Percentiles rank a stretch among this genome's conserved stretches.
phyloP scores from a whole-genome alignment of 2,329 filamentous ascomycete genomes.

The Fusarium buxicola region DNA sequence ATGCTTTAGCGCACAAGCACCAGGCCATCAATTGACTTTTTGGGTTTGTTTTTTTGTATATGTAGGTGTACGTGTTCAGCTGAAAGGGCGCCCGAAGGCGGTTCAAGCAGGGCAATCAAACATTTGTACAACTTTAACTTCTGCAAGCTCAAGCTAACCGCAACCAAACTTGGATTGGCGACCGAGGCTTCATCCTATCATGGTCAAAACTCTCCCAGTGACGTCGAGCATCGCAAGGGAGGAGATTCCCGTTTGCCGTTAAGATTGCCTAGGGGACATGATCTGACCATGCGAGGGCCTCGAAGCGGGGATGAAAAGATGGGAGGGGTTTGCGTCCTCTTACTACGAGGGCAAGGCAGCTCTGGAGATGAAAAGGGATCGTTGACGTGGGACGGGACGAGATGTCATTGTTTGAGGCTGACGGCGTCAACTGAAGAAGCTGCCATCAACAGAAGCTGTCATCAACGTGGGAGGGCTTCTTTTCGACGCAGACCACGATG shows the following conservation, averaged over 20 bases:
- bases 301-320: neutral
- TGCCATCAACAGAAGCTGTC: neutral
- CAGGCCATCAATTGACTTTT: constrained; percentile 13
- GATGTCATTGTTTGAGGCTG: constrained; percentile 16
- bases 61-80: constrained; percentile 16
- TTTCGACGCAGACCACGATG: no score
- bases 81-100: neutral
- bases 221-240: constrained; percentile 26
- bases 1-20: constrained; percentile 15
- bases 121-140: neutral
- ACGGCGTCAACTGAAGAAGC: neutral
- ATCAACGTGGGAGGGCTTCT: no score
- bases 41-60: neutral
- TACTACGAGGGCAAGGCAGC: constrained; percentile 17
- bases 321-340: constrained; percentile 18
- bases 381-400: constrained; percentile 14
- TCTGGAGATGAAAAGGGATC: constrained; percentile 21
- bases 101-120: neutral
- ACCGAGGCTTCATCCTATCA: constrained; percentile 1
- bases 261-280: constrained; percentile 37
- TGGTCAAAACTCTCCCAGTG: constrained; percentile 2
- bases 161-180: constrained; percentile 7
- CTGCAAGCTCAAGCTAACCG: constrained; percentile 8
- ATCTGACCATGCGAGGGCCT: constrained; percentile 31
- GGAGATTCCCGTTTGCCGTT: constrained; percentile 5